A percentile compares a stretch with the other conserved stretches of the same genome.
Conservation (phyloP, 306 rosid genomes). For the Malus sieversii region DNA sequence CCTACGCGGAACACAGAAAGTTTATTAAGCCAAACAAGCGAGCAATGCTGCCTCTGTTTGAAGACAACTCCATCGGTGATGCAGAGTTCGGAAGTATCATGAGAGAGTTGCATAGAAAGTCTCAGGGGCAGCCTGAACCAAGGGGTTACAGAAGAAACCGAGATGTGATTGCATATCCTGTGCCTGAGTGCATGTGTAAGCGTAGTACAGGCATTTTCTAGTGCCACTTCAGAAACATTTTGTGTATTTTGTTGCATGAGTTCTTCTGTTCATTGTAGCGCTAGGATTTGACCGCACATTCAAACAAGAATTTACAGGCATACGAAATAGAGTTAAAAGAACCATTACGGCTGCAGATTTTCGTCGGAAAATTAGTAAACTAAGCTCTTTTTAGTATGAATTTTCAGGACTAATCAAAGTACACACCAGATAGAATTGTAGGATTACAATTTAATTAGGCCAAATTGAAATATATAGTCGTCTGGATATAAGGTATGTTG, state of each 20-base stretch:
- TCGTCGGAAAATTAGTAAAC: too few species aligned
- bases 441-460: too few species aligned
- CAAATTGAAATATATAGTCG: too few species aligned
- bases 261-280: not conserved
- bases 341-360: too few species aligned
- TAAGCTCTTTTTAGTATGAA: too few species aligned
- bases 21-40: slow-evolving; percentile 50
- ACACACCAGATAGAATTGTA: too few species aligned
- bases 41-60: slow-evolving; percentile 28
- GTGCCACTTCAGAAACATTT: not conserved
- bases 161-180: slow-evolving; percentile 47
- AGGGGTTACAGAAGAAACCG: slow-evolving; percentile 33
- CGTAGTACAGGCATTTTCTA: slow-evolving; percentile 11
- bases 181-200: slow-evolving; percentile 45
- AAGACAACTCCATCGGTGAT: slow-evolving; percentile 31
- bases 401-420: too few species aligned
- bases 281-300: not conserved
- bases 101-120: slow-evolving; percentile 35
- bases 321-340: too few species aligned
- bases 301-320: not conserved
- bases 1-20: slow-evolving; percentile 45
- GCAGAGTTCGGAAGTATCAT: slow-evolving; percentile 20
- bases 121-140: slow-evolving; percentile 35
- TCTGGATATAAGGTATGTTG: too few species aligned
- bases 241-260: not conserved